Conservation (phyloP, 129 eudicot species). For the Ambrosia artemisiifolia region DNA sequence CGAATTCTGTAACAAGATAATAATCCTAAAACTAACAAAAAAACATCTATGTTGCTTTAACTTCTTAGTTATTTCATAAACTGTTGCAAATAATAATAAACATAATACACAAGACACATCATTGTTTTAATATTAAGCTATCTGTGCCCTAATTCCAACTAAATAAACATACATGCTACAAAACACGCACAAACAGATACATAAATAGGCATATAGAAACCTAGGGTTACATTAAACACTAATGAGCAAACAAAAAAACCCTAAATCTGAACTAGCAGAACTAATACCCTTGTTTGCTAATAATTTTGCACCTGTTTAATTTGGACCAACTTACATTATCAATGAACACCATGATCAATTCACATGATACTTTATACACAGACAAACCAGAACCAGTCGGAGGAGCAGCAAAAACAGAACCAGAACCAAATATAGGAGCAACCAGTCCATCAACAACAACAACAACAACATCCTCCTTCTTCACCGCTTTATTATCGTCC, state of each 20-base stretch:
- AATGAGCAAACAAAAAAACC: background rate
- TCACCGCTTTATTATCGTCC: too few relatives aligned
- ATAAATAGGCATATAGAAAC: background rate
- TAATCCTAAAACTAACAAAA: too few relatives aligned
- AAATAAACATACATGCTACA: background rate
- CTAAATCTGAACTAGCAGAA: background rate
- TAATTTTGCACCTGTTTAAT: background rate
- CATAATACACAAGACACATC: background rate
- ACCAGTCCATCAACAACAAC: too few relatives aligned
- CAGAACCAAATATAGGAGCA: too few relatives aligned
- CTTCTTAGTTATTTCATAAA: too few relatives aligned
- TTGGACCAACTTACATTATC: background rate
- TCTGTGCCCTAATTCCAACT: background rate
- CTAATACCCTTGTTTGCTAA: background rate
- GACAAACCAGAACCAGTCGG: too few relatives aligned
- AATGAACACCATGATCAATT: background rate
- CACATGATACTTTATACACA: too few relatives aligned
- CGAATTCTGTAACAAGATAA: too few relatives aligned
- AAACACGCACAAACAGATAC: background rate
- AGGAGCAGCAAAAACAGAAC: too few relatives aligned
- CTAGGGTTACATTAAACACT: slow-evolving; percentile 6
- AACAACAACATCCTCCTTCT: too few relatives aligned
- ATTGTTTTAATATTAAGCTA: background rate
- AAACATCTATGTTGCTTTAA: too few relatives aligned
- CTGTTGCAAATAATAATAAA: too few relatives aligned